Conservation (phyloP, 2,329 filamentous ascomycete genomes). For the Cladosporium velox region DNA sequence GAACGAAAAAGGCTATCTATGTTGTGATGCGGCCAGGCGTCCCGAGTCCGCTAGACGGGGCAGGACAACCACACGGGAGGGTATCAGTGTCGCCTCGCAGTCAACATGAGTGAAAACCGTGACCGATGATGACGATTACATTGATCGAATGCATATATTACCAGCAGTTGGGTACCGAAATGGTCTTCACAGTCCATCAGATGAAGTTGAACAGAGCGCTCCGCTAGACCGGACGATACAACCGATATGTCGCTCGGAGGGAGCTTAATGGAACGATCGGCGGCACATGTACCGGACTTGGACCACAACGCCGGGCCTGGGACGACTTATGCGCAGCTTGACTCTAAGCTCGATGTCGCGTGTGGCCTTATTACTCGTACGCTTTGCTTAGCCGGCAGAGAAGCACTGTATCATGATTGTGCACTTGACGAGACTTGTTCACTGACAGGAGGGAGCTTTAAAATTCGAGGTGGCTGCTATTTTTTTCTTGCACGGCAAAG, state of each 20-base stretch:
- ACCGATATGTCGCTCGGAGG: neutral
- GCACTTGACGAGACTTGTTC: neutral
- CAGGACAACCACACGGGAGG: neutral
- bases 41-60: neutral
- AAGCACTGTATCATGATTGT: neutral
- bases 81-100: neutral
- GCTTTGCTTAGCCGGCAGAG: neutral
- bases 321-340: neutral
- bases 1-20: neutral
- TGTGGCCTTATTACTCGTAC: neutral
- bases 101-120: neutral
- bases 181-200: neutral
- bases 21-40: neutral
- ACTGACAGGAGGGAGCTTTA: neutral
- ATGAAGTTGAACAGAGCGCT: neutral
- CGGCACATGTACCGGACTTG: neutral
- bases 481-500: neutral
- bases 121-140: neutral
- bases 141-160: neutral
- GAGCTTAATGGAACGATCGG: neutral
- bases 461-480: neutral
- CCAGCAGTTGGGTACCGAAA: slow-evolving; percentile 5
- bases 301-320: neutral
- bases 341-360: neutral
- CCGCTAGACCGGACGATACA: neutral